These are phyloP conservation scores for Saccharomyces eubayanus DNA, from an alignment of 805 yeast species.

Conservation along the genomic window DNA sequence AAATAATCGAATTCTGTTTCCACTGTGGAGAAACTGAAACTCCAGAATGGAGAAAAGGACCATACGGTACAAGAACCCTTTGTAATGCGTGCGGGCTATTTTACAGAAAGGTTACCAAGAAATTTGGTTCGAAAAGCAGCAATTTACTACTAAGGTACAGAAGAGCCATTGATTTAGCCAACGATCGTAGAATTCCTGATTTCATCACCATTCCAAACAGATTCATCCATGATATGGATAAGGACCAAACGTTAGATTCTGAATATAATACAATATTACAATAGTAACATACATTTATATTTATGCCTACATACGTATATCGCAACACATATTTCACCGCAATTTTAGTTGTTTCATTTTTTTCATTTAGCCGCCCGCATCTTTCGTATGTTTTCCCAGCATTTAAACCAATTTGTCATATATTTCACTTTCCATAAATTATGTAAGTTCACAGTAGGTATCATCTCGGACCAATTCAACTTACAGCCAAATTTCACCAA, in stretches of 20 bases:
- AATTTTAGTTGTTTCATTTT: not conserved
- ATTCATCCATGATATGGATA: constrained; percentile 2
- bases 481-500: constrained; percentile 54
- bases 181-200: constrained; percentile 27
- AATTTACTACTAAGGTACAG: constrained; percentile 27
- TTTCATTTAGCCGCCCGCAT: not conserved
- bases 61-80: constrained; percentile 68
- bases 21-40: constrained; percentile 72
- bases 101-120: constrained; percentile 49
- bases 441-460: constrained; percentile 68
- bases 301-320: not conserved
- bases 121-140: constrained; percentile 23
- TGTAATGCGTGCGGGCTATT: constrained; percentile 92
- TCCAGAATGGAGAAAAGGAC: constrained; percentile 93
- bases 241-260: constrained; percentile 8
- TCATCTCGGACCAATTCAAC: constrained; percentile 43
- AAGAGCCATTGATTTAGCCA: constrained; percentile 9
- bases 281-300: not conserved
- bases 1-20: constrained; percentile 31
- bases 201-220: constrained; percentile 18
- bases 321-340: not conserved
- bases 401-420: constrained; percentile 31
- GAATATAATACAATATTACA: constrained; percentile 9
- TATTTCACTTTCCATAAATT: constrained; percentile 22
- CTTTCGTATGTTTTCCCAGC: constrained; percentile 25